These are phyloP conservation scores for Ophiostoma ulmi DNA, from an alignment of 2,329 filamentous ascomycete genomes.

Conservation along the genomic window DNA sequence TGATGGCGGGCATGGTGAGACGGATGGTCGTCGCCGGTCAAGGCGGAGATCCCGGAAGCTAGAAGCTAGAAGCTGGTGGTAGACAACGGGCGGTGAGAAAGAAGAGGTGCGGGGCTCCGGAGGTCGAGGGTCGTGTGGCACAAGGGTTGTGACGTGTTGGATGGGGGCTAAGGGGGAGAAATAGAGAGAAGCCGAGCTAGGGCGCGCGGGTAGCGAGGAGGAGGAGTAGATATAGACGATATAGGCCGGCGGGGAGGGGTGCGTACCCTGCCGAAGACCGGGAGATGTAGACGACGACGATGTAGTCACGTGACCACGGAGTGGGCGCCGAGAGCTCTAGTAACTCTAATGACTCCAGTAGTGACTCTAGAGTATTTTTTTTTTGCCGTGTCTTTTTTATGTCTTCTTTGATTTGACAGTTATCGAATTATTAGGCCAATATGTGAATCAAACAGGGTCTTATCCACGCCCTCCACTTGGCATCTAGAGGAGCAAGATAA, in stretches of 20 bases:
- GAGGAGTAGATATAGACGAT: neutral
- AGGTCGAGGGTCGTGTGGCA: neutral
- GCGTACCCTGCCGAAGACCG: neutral
- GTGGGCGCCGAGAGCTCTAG: conserved; percentile 3
- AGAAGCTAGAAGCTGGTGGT: neutral
- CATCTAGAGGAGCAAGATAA: neutral
- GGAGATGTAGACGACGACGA: neutral
- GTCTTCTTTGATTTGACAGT: neutral
- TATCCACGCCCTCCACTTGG: neutral
- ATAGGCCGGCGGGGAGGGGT: neutral
- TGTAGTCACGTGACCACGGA: conserved; percentile 6
- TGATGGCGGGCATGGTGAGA: conserved; percentile 65
- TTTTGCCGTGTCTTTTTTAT: neutral
- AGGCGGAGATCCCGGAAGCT: conserved; percentile 7
- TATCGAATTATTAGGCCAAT: neutral
- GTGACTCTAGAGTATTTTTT: neutral
- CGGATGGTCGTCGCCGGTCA: conserved; percentile 5
- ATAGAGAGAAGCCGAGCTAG: neutral
- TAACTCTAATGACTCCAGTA: neutral
- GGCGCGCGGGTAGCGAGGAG: neutral
- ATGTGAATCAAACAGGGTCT: neutral
- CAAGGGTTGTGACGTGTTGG: neutral
- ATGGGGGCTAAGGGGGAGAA: too few relatives aligned
- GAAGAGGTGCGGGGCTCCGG: neutral
- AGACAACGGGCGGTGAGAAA: conserved; percentile 3